phyloP scores from a whole-genome alignment of 2,329 filamentous ascomycete species.

The Alternaria panax region DNA sequence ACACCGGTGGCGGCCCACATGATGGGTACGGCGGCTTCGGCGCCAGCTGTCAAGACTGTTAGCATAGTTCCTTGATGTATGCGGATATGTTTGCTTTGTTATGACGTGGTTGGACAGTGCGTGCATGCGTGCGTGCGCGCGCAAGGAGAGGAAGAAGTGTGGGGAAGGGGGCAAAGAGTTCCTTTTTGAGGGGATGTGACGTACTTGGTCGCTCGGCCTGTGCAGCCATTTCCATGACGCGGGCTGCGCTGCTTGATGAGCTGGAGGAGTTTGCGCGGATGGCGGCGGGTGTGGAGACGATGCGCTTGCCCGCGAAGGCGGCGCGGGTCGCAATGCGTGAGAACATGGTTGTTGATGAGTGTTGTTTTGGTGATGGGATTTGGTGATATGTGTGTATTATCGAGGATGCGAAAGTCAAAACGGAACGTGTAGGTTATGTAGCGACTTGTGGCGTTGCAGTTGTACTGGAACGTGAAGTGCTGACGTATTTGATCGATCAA shows the following conservation, averaged over 20 bases:
- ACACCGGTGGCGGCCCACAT: constrained; percentile 43
- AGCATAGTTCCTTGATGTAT: background rate
- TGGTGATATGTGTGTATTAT: background rate
- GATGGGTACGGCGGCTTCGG: constrained; percentile 43
- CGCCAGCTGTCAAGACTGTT: constrained; percentile 15
- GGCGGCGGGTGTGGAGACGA: constrained; percentile 27
- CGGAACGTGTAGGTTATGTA: background rate
- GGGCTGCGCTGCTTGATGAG: constrained; percentile 28
- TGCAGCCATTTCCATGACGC: constrained; percentile 41
- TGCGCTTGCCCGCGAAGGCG: constrained; percentile 29
- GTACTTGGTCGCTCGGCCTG: constrained; percentile 42
- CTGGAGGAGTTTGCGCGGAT: constrained; percentile 44
- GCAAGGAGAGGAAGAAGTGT: background rate
- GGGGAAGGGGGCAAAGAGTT: background rate
- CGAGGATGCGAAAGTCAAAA: background rate
- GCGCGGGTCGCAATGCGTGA: constrained; percentile 29
- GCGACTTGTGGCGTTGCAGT: background rate
- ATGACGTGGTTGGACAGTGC: background rate
- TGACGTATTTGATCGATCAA: constrained; percentile 13
- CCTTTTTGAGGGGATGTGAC: constrained; percentile 14
- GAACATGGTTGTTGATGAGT: constrained; percentile 20
- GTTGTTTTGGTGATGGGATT: background rate
- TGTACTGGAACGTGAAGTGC: background rate
- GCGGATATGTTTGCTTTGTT: background rate
- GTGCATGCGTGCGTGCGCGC: background rate